Evolutionary conservation across 2,329 filamentous ascomycete genomes (phyloP), one percentile per base, ranked within the genome.

Genomic region (Westerdykella sp.): DNA sequence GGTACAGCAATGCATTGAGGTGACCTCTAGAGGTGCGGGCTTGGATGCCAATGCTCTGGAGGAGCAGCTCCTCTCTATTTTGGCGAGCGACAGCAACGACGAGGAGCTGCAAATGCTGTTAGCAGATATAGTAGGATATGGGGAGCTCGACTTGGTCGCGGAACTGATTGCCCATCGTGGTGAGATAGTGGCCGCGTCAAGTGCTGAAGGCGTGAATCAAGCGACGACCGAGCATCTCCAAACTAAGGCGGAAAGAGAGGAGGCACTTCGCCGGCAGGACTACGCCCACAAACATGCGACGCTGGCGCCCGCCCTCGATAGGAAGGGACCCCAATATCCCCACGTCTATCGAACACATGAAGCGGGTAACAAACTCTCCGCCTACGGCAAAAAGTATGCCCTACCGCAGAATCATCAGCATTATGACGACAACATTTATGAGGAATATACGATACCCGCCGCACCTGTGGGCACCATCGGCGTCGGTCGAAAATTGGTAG

Each of bases 91-190:
- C 53, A 78, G 73, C 56, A 71, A 70, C 42, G 85, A 95, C 45
- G 87, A 95, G 45, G 88, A 95, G 66, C 72, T 97, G n/a, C 91
- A 97, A 65, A 90, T 89, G 60, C 81, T 84, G 34, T 75, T 98
- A 30, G 88, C 87, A 0, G 93, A 98, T 56, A 79, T 96, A 35
- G 75, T 98, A 47, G 93, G 94, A 0, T 97, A 91, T 57, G 89
- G 93, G 55, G 88, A 97, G 59, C 74, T 98, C 14, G 91, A 98
- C 52, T 83, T 98, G 56, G 84, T 97, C 41, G 90, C 90, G 49
- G 87, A 96, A 49, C 72, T 97, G n/a, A 84, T 97, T 41, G 77
- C 81, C 2, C 82, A 91, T 62, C 80, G 89, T 41, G 72, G 77
- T 40, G 79, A 86, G 37, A 79, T 97, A 36, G 16, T 18, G 32